Evolutionary conservation across 176 grass and related monocot species (phyloP), one percentile per base, ranked within the genome.

Genomic region (Zoysia pacifica): DNA sequence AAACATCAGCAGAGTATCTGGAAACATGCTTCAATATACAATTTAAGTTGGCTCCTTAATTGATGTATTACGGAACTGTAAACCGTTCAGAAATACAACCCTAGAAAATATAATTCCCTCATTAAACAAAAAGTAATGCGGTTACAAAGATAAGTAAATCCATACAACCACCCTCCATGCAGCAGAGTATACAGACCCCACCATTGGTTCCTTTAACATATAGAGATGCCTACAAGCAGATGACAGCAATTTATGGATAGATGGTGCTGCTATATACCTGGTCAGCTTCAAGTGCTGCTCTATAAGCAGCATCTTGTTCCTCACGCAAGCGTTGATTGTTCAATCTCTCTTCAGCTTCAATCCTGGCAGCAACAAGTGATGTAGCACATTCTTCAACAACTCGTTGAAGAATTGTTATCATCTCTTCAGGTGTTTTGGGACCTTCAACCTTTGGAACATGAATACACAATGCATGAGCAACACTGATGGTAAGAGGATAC

Each of bases 221-320:
- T 40, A 84, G 9, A n/a, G 15, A 46, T 19, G 12, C 4, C 14
- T 63, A 48, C n/a, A 69, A 43, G 19, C 39, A 79, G 38, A 49
- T 61, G 82, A 70, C 9, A 82, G 53, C 11, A 83, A 79, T 16
- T n/a, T 62, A 76, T 71, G 10, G 14, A 79, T 48, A 14, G 37
- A 52, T 5, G 72, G 19, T 54, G 36, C 38, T 38, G 69, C 72
- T 5, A 81, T 42, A 68, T 88, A 95, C 97, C 83, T 85, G 93
- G 63, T 99, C 97, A 93, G 93, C 90, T 96, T 99, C 97, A 79
- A 99, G 92, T 74, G 97, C 97, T 66, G 86, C 93, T 86, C 88
- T 82, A 84, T 99, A 99, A 48, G 97, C 97, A 84, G 84, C 93
- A 88, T 99, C 97, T 91, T 99, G 97, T 67, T 99, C 97, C 73